Evolutionary conservation across 2,329 filamentous ascomycete species (phyloP), one percentile per base, ranked within the genome.

Genomic region (Penicillium frequentans): DNA sequence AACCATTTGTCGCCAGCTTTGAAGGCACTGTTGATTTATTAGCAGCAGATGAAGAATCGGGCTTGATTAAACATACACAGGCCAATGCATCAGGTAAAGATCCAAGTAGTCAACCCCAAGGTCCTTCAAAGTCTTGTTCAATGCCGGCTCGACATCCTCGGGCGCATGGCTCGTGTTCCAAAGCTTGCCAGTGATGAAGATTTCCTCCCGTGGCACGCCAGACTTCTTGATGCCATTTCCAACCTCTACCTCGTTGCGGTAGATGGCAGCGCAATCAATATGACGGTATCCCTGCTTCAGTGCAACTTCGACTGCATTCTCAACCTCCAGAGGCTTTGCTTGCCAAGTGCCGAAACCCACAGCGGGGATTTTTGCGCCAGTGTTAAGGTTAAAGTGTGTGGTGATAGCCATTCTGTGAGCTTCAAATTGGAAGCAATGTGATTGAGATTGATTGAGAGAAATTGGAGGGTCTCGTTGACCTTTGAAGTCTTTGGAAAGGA

Each of bases 311-410:
- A 93, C 90, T 54, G 90, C 90, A 52, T 84, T 77, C 65, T 84
- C 81, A 55, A 91, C 88, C 74, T 90, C 83, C 64, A 84, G 84
- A 55, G 88, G 86, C 68, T 82, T 73, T 49, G 89, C 90, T 70
- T 91, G 89, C 89, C 90, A 93, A 55, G 90, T 93, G 56, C 90
- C 90, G 47, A 93, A 83, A 59, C 89, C 90, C 63, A 93, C 76
- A 64, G 86, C 85, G 55, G 89, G 69, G 52, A 72, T 69, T 33
- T 61, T 60, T 13, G 59, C 60, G 33, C 61, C 64, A 13, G 60
- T 63, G 50, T 65, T 66, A 19, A 69, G 62, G 6, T 55, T 66
- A 33, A 67, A 68, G 47, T 67, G 62, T 6, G 62, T 59, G n/a
- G 60, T 53, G 8, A 67, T 56, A 35, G 58, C 53, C 64, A 57